Base-by-base conservation (phyloP, 108 stramenopile genomes). In the Fragilaria radians region DNA sequence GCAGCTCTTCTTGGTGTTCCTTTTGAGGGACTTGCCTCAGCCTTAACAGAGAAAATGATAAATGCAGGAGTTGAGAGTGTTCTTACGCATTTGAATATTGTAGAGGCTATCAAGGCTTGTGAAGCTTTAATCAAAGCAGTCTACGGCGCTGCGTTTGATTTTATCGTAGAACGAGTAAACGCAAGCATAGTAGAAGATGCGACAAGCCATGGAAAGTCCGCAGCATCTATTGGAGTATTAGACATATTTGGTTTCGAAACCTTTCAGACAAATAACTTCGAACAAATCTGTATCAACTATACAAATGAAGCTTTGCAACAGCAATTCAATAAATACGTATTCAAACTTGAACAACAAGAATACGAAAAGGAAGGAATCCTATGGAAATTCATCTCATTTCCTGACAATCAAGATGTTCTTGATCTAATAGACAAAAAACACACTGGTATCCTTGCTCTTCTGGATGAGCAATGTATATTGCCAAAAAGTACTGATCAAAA, bases 191-290 rank as follows among this genome's bases (percentile, higher is more conserved):
- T 53, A 14, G 31, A 29, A 22, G 58, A 50, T 45, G 22, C 52
- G 61, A 45, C 68, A 66, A 34, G 19, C 32, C 28, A 27, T 28
- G 54, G 46, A 63, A 31, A 1, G 52, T 46, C 24, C 17, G 63
- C 63, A 47, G 73, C 73, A 5, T 63, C 75, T 36, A 90, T 94
- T 59, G 93, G 93, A 49, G 71, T 96, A 19, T 62, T 96, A 17
- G 95, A 96, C 69, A 96, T 96, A 47, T 96, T 94, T 74, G 95
- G 95, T 18, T 96, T 96, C 52, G 93, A 96, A 70, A 75, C 63
- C 46, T 89, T 94, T 69, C 57, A 80, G 59, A 54, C 60, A 21
- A 87, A 91, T 67, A 67, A 67, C 1, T 87, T 91, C 54, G 89
- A 93, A 74, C 92, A 93, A 57, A 65, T 93, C 4, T 86, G 88